Evolutionary conservation across 1,284 basidiomycete genomes (phyloP), one percentile per base, ranked within the genome.

Genomic region (Boletus sp.): DNA sequence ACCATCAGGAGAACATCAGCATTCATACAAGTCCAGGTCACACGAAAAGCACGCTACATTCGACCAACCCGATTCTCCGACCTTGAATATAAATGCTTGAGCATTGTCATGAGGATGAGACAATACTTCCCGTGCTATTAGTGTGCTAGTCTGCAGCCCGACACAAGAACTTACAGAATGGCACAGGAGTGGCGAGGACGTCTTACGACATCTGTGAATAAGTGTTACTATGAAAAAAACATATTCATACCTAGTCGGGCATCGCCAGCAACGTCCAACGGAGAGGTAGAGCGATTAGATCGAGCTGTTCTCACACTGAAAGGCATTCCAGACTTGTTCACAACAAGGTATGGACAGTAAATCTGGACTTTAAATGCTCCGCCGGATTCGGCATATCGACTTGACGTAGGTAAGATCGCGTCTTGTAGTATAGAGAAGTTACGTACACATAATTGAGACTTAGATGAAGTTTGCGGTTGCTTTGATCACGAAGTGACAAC

Each of bases 301-400:
- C 82, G 75, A 12, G 74, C 69, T 26, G 91, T 82, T 55, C 80
- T 84, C 29, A 96, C 75, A 30, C 74, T 75, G 60, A 97, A 96
- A 1, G 93, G 87, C 41, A 95, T 69, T 2, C 87, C 88, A 0
- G 93, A 93, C 75, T 97, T 97, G 72, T 99, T 99, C 66, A 97
- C 71, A 42, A 99, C 72, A 44, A 99, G 75, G 66, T 90, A 99
- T 3, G 96, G 94, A 56, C 84, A 85, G 65, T 94, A 99, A 45
- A 99, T 85, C 68, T 99, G 95, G 1, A 98, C 91, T 69, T 92
- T 95, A 78, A 97, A 96, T 2, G 95, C 94, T n/a, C 96, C 94
- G 3, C 95, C 96, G 10, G 94, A 91, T 51, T 97, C 82, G 3
- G 91, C 84, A 68, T 91, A 92, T 35, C 85, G 85, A 42, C 86